Conservation (phyloP, 371 early-diverging fungal genomes). For the Actinomortierella wolfii region DNA sequence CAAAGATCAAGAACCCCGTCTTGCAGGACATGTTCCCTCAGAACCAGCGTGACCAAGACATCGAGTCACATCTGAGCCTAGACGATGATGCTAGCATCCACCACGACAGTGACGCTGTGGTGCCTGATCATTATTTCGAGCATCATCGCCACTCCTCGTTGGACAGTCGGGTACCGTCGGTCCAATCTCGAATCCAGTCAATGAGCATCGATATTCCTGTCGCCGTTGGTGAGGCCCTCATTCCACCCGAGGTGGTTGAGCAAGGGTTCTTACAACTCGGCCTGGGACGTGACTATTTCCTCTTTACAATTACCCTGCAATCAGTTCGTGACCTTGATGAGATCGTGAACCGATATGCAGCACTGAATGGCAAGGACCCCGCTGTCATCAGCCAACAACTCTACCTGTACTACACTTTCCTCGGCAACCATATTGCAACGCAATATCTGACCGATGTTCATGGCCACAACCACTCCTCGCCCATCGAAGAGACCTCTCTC, state of each 20-base stretch:
- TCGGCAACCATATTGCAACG: constrained; percentile 36
- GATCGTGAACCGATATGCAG: constrained; percentile 24
- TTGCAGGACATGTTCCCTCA: no score
- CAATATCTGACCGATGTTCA: constrained; percentile 19
- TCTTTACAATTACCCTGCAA: constrained; percentile 43
- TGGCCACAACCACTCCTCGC: constrained; percentile 11
- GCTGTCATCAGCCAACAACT: constrained; percentile 23
- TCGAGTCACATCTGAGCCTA: no score
- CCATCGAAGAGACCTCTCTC: constrained; percentile 38
- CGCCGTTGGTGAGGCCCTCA: constrained; percentile 39
- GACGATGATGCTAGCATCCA: no score
- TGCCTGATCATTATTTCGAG: no score
- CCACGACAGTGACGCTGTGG: no score
- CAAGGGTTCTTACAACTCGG: constrained; percentile 41
- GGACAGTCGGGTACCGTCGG: no score
- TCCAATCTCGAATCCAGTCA: background rate
- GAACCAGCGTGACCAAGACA: no score
- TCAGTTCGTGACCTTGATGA: constrained; percentile 19
- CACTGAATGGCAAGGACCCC: constrained; percentile 9
- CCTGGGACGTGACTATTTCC: constrained; percentile 33
- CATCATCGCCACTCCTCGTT: no score
- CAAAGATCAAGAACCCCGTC: no score
- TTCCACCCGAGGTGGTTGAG: constrained; percentile 42
- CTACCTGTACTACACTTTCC: constrained; percentile 41
- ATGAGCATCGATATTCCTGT: constrained; percentile 39